These are phyloP conservation scores for Exophiala viscosa DNA, from an alignment of 2,329 filamentous ascomycete genomes.

Conservation along the genomic window DNA sequence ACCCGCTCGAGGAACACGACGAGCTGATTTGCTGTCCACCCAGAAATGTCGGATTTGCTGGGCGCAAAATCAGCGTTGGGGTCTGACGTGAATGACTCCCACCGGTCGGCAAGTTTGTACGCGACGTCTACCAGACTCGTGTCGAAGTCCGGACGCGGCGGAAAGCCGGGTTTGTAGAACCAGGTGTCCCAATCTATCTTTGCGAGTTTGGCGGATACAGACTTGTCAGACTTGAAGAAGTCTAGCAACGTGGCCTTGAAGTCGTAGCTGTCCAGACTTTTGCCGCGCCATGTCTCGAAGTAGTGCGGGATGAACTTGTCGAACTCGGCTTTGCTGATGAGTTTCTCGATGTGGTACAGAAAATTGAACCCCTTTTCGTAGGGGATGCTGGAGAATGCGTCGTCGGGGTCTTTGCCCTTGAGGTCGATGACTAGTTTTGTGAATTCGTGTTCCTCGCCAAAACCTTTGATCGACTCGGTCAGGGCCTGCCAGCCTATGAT, in stretches of 20 bases:
- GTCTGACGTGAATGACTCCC: constrained; percentile 55
- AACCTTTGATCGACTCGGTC: constrained; percentile 72
- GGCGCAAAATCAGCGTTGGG: constrained; percentile 54
- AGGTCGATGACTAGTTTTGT: constrained; percentile 87
- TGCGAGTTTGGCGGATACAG: constrained; percentile 57
- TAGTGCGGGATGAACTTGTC: constrained; percentile 96
- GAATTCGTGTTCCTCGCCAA: constrained; percentile 81
- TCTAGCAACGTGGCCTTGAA: constrained; percentile 85
- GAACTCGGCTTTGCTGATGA: constrained; percentile 81
- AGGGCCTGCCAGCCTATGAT: constrained; percentile 95
- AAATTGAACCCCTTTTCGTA: constrained; percentile 98
- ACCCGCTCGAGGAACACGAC: constrained; percentile 85
- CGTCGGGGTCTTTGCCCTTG: constrained; percentile 88
- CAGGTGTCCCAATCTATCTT: constrained; percentile 84
- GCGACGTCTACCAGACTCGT: constrained; percentile 81
- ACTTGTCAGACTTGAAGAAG: constrained; percentile 69
- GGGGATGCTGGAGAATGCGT: constrained; percentile 86
- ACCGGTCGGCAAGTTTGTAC: constrained; percentile 76
- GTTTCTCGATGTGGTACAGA: constrained; percentile 81
- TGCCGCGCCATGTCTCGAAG: constrained; percentile 77
- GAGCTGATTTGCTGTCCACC: constrained; percentile 80
- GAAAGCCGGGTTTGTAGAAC: constrained; percentile 84
- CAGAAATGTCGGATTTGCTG: constrained; percentile 62
- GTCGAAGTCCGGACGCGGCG: constrained; percentile 87
- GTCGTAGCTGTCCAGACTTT: constrained; percentile 87